Conservation (phyloP, 345 rosid genomes). For the Murraya koenigii region DNA sequence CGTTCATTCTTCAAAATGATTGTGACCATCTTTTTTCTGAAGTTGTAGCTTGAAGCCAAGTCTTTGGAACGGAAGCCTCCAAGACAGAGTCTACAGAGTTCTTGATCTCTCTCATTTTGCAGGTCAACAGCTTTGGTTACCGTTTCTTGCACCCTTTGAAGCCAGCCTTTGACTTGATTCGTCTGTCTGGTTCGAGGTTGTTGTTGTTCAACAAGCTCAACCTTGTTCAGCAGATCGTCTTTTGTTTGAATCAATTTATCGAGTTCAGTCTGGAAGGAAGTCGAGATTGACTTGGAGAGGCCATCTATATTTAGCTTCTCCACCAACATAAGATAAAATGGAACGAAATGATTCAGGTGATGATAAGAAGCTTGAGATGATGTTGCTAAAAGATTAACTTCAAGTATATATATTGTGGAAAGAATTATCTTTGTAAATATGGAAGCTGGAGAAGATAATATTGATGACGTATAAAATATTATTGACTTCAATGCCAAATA, state of each 20-base stretch:
- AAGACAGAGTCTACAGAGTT: too few species aligned
- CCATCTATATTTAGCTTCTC: neutral
- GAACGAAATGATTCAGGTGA: neutral
- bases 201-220: neutral
- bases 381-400: neutral
- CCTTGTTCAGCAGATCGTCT: neutral
- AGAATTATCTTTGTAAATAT: too few species aligned
- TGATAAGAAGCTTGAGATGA: neutral
- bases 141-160: neutral
- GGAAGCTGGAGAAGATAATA: too few species aligned
- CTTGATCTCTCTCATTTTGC: too few species aligned
- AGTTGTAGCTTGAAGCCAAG: too few species aligned
- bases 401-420: too few species aligned
- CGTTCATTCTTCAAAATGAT: too few species aligned
- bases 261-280: neutral
- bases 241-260: neutral
- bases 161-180: neutral
- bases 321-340: neutral
- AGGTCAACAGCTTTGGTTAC: neutral
- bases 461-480: too few species aligned
- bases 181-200: neutral
- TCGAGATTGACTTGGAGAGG: neutral
- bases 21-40: too few species aligned
- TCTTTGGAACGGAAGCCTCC: too few species aligned
- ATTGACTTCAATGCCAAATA: too few species aligned